Evolutionary conservation across 257 asterid species (phyloP).

Genomic region (Solanum commersonii): DNA sequence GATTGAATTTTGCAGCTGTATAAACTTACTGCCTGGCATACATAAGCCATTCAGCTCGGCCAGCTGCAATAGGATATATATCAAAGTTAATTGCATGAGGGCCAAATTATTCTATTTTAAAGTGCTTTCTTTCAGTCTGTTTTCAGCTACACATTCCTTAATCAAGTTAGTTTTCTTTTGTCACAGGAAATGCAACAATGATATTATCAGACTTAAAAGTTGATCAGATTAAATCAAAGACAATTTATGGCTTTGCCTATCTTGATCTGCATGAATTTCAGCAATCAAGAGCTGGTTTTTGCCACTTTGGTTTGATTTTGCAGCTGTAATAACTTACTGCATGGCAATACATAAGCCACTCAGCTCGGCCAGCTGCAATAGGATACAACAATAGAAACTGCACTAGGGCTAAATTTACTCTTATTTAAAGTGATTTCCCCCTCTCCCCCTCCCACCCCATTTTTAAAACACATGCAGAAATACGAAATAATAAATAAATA

Average conservation of each 20-base stretch:
- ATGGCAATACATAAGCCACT: constrained; percentile 21
- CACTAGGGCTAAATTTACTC: not conserved
- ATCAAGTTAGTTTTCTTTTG: not conserved
- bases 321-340: constrained; percentile 9
- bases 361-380: constrained; percentile 34
- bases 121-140: not conserved
- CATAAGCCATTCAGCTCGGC: constrained; percentile 32
- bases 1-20: constrained; percentile 1
- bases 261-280: constrained; percentile 9
- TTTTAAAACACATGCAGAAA: not conserved
- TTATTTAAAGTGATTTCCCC: not conserved
- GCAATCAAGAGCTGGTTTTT: constrained; percentile 22
- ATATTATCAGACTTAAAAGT: not conserved
- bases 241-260: constrained; percentile 11
- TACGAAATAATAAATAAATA: not conserved
- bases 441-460: not conserved
- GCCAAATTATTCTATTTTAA: not conserved
- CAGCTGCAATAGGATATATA: constrained; percentile 15
- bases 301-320: not conserved
- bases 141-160: not conserved
- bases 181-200: not conserved
- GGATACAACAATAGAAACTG: not conserved
- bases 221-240: not conserved
- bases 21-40: constrained; percentile 11
- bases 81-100: not conserved